Evolutionary conservation across 2,329 filamentous ascomycete genomes (phyloP).

Genomic region (Fonsecaea erecta): DNA sequence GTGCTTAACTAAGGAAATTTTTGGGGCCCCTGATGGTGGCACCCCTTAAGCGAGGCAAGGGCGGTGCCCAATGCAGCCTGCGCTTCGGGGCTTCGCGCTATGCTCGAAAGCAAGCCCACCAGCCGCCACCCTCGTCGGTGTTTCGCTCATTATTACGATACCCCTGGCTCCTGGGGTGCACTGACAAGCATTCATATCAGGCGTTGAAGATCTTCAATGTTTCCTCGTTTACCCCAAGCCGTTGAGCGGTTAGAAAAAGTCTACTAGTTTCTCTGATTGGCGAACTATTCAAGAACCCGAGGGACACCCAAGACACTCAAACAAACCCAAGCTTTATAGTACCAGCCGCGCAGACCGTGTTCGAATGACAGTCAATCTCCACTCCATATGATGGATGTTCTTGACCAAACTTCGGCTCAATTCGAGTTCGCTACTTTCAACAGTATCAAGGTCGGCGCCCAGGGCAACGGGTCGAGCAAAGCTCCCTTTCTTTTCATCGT

Average conservation of each 20-base stretch:
- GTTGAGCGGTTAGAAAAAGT: neutral
- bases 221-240: neutral
- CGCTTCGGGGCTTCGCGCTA: neutral
- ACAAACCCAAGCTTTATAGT: neutral
- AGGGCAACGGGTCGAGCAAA: conserved; percentile 3
- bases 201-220: neutral
- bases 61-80: neutral
- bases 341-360: neutral
- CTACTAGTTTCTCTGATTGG: neutral
- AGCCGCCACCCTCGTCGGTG: neutral
- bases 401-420: conserved; percentile 11
- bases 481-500: conserved; percentile 17
- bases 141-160: neutral
- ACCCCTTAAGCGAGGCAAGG: neutral
- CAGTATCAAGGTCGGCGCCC: conserved; percentile 9
- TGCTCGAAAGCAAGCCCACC: neutral
- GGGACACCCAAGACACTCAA: neutral
- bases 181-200: neutral
- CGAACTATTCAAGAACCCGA: neutral
- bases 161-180: neutral
- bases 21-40: neutral
- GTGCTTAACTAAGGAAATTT: neutral
- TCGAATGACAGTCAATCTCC: conserved; percentile 2
- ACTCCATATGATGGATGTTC: conserved; percentile 1
- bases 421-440: conserved; percentile 19